Percentiles rank a stretch among this genome's conserved stretches.
phyloP scores from a whole-genome alignment of 305 asterid species.

The Solanum hybrid region DNA sequence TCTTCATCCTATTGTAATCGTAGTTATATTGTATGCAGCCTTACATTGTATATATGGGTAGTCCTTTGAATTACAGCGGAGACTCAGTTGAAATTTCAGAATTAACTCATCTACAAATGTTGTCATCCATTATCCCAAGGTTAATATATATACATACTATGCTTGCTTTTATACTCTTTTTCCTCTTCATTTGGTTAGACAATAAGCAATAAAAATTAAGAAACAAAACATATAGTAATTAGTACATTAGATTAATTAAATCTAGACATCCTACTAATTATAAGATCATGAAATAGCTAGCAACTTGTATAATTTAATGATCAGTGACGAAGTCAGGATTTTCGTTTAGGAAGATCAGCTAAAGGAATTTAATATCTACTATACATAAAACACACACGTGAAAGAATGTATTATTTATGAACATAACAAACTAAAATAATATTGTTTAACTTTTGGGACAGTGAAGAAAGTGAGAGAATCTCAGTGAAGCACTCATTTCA shows the following conservation, averaged over 20 bases:
- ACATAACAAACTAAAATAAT: neutral
- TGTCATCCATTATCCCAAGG: slow-evolving; percentile 59
- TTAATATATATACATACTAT: neutral
- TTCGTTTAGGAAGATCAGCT: neutral
- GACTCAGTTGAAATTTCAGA: slow-evolving; percentile 12
- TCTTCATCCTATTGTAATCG: neutral
- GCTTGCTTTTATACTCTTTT: neutral
- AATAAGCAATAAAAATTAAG: neutral
- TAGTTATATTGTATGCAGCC: slow-evolving; percentile 32
- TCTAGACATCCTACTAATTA: neutral
- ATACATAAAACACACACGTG: neutral
- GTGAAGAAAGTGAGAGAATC: slow-evolving; percentile 38
- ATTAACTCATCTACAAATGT: slow-evolving; percentile 26
- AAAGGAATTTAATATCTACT: neutral
- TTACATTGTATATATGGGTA: slow-evolving; percentile 67
- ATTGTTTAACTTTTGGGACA: slow-evolving; percentile 6
- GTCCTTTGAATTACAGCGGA: slow-evolving; percentile 24
- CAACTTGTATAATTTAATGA: neutral
- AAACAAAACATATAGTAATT: neutral
- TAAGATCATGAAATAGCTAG: neutral
- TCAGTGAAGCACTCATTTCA: slow-evolving; percentile 31
- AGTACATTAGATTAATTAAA: neutral
- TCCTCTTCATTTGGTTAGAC: neutral
- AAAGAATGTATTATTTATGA: neutral
- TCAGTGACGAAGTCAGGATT: neutral